Evolutionary conservation across 1,284 basidiomycete species (phyloP).

Genomic region (Boletus nobilissimus): DNA sequence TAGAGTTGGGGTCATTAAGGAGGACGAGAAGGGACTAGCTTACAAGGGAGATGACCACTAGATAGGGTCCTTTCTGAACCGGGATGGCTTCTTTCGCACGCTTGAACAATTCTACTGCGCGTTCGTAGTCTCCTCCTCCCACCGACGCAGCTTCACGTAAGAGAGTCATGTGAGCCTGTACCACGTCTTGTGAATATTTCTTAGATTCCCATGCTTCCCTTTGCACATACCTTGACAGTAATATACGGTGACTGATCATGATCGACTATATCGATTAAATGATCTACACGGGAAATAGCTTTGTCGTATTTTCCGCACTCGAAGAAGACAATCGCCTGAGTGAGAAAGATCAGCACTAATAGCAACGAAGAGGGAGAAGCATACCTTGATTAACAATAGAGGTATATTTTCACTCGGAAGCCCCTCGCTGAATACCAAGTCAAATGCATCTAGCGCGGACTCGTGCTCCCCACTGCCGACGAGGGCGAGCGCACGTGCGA

Average conservation of each 20-base stretch:
- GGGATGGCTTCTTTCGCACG: neutral
- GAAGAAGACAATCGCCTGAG: slow-evolving; percentile 15
- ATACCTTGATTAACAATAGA: slow-evolving; percentile 24
- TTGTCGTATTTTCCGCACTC: slow-evolving; percentile 9
- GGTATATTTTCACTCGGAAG: neutral
- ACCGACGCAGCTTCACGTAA: neutral
- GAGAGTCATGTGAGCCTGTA: slow-evolving; percentile 17
- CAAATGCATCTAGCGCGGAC: neutral
- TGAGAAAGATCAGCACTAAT: neutral
- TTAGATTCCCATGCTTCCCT: neutral
- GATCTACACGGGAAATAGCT: neutral
- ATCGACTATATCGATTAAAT: neutral
- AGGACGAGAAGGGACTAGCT: neutral
- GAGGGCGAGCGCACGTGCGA: neutral
- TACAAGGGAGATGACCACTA: slow-evolving; percentile 16
- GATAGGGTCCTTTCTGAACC: neutral
- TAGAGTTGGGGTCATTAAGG: neutral
- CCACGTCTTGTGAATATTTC: neutral
- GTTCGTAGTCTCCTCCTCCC: neutral
- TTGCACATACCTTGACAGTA: neutral
- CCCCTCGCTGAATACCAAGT: slow-evolving; percentile 10
- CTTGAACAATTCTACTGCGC: neutral
- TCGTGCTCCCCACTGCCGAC: neutral
- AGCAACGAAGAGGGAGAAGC: neutral
- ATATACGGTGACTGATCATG: neutral